Conservation (phyloP, 257 asterid species). For the Plectranthus barbatus region DNA sequence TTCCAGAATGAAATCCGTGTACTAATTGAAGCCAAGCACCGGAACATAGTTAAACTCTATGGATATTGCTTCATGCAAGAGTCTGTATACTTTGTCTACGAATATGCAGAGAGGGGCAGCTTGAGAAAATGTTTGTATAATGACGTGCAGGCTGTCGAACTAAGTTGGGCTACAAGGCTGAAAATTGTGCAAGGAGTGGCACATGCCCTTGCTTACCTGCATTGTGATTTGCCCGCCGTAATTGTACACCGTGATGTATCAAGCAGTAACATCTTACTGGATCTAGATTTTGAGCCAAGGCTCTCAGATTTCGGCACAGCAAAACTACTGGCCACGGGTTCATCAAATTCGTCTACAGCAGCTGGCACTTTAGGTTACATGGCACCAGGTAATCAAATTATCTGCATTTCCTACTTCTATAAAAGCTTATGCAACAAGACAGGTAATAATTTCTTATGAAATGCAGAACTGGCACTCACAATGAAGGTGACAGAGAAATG, state of each 20-base stretch:
- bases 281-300: constrained; percentile 56
- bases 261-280: constrained; percentile 58
- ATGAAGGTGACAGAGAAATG: constrained; percentile 74
- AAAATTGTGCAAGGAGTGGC: constrained; percentile 68
- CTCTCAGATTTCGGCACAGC: constrained; percentile 93
- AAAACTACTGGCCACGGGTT: constrained; percentile 42
- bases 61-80: constrained; percentile 69
- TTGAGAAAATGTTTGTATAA: constrained; percentile 40
- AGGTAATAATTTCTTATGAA: background rate
- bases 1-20: constrained; percentile 79
- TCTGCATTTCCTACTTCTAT: background rate
- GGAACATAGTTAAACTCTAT: constrained; percentile 74
- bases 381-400: constrained; percentile 78
- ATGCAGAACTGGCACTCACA: constrained; percentile 70
- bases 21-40: constrained; percentile 70
- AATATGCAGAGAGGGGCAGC: constrained; percentile 80
- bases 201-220: constrained; percentile 90
- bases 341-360: constrained; percentile 61
- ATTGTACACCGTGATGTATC: constrained; percentile 88
- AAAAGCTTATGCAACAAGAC: no score
- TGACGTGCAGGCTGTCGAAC: constrained; percentile 38
- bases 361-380: constrained; percentile 95
- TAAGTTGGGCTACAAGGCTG: constrained; percentile 60
- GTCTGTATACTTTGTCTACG: constrained; percentile 72
- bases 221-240: constrained; percentile 70